These are phyloP conservation scores for Fistulina hepatica DNA, from an alignment of 1,284 basidiomycete genomes.

Conservation along the genomic window DNA sequence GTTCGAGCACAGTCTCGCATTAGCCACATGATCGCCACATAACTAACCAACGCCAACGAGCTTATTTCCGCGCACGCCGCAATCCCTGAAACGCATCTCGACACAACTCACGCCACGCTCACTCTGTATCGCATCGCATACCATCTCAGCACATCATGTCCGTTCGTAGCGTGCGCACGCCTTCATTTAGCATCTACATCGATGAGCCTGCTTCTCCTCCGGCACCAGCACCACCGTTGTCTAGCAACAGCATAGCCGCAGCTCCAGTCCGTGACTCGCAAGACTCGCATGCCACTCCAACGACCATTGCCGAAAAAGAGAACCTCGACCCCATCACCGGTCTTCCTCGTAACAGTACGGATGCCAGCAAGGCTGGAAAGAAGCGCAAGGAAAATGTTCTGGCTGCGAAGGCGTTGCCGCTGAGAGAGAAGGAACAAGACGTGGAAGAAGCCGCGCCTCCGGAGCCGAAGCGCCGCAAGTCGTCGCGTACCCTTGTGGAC, in stretches of 20 bases:
- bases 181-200: constrained; percentile 57
- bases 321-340: constrained; percentile 67
- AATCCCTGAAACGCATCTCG: too few relatives aligned
- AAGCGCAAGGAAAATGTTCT: constrained; percentile 27
- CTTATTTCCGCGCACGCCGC: too few relatives aligned
- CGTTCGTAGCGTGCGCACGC: too few relatives aligned
- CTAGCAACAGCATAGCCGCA: constrained; percentile 2
- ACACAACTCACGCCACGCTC: too few relatives aligned
- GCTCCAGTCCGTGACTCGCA: constrained; percentile 8
- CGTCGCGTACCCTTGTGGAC: constrained; percentile 22
- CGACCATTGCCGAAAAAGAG: constrained; percentile 52
- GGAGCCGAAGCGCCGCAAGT: constrained; percentile 50
- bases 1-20: too few relatives aligned
- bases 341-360: constrained; percentile 34
- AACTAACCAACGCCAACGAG: too few relatives aligned
- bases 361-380: constrained; percentile 28
- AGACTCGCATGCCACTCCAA: constrained; percentile 11
- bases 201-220: constrained; percentile 32
- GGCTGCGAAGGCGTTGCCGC: constrained; percentile 14
- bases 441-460: constrained; percentile 22
- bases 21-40: too few relatives aligned
- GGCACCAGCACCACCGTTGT: constrained; percentile 16
- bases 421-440: constrained; percentile 23
- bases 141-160: too few relatives aligned
- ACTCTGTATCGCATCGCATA: too few relatives aligned